phyloP scores from a whole-genome alignment of 768 basidiomycete genomes.

The Amanita exitialis region DNA sequence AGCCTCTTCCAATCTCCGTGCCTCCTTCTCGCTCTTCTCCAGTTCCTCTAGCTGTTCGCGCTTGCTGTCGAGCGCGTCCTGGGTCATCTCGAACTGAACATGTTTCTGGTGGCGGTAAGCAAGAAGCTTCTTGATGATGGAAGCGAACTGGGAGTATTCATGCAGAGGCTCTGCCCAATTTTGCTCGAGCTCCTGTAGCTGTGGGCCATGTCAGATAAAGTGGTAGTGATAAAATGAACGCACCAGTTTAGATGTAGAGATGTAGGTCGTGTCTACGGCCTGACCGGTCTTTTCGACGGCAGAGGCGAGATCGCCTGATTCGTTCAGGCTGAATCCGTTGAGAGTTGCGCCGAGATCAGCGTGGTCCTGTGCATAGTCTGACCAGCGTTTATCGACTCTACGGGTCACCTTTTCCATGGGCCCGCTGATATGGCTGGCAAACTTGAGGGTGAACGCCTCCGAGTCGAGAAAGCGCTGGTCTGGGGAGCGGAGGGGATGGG shows the following conservation, averaged over 20 bases:
- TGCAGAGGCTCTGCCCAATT: constrained; percentile 94
- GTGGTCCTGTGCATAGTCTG: constrained; percentile 84
- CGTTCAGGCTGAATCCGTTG: constrained; percentile 90
- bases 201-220: constrained; percentile 1
- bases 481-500: constrained; percentile 82
- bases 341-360: constrained; percentile 85
- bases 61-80: constrained; percentile 79
- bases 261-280: constrained; percentile 88
- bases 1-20: constrained; percentile 81
- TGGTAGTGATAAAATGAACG: background rate
- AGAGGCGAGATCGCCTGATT: constrained; percentile 58
- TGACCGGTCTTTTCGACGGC: constrained; percentile 97
- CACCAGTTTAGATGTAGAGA: constrained; percentile 86
- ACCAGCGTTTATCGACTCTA: constrained; percentile 88
- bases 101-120: constrained; percentile 97
- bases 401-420: constrained; percentile 97
- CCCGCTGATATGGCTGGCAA: constrained; percentile 83
- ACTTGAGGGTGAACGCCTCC: constrained; percentile 92
- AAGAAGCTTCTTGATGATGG: constrained; percentile 90
- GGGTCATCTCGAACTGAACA: constrained; percentile 95
- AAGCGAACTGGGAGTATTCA: constrained; percentile 91
- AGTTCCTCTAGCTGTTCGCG: constrained; percentile 79
- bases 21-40: constrained; percentile 89
- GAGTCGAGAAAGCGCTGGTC: constrained; percentile 96
- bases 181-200: constrained; percentile 93